These are phyloP conservation scores for Euclidium syriacum DNA, from an alignment of 345 rosid species.

Conservation along the genomic window DNA sequence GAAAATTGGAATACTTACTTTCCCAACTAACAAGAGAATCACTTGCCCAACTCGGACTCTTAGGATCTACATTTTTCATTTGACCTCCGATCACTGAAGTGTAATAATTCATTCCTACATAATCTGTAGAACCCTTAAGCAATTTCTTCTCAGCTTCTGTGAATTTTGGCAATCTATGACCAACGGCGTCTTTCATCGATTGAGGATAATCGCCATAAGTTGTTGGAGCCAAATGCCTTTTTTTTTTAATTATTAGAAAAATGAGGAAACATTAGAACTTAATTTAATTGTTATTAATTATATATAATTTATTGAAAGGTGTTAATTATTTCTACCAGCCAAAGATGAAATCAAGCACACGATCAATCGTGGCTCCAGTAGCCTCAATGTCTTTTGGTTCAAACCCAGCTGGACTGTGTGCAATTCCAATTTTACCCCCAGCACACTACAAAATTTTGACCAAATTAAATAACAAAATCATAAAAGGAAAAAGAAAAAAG, in stretches of 20 bases:
- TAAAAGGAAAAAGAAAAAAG: not conserved
- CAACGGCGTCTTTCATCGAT: slow-evolving; percentile 26
- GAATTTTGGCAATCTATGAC: slow-evolving; percentile 32
- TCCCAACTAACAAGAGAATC: slow-evolving; percentile 22
- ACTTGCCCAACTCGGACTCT: slow-evolving; percentile 10
- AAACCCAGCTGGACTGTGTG: no score
- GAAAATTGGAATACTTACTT: slow-evolving; percentile 7
- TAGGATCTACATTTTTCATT: not conserved
- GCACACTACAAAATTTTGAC: not conserved
- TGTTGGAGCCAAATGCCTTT: slow-evolving; percentile 29
- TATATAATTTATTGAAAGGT: no score
- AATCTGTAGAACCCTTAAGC: slow-evolving; percentile 32
- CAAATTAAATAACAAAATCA: no score
- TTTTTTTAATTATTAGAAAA: no score
- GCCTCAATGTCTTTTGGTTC: not conserved
- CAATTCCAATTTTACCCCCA: not conserved
- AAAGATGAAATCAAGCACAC: not conserved
- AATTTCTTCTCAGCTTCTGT: slow-evolving; percentile 11
- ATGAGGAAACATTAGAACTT: no score
- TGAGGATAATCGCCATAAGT: slow-evolving; percentile 32
- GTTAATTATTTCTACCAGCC: not conserved
- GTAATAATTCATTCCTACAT: slow-evolving; percentile 36
- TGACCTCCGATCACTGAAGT: not conserved
- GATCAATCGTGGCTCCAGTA: not conserved
- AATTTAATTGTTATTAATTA: no score